A percentile compares a stretch with the other conserved stretches of the same genome.
These are phyloP conservation scores for Fusarium brachygibbosum DNA, from an alignment of 2,329 filamentous ascomycete genomes.

Conservation along the genomic window DNA sequence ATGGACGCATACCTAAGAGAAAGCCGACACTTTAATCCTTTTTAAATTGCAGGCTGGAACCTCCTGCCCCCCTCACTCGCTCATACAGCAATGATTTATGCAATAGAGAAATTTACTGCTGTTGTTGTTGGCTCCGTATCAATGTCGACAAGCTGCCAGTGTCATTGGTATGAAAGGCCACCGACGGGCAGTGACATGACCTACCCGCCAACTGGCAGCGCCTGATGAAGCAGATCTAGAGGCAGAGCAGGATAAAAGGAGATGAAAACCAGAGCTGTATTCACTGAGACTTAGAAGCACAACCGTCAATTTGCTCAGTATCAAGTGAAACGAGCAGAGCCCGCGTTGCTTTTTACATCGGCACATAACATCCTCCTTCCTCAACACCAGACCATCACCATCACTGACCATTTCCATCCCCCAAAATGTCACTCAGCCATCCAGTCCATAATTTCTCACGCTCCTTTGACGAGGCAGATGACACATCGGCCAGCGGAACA, in stretches of 20 bases:
- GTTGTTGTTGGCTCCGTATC: background rate
- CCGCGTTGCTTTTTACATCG: background rate
- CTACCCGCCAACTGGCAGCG: conserved; percentile 30
- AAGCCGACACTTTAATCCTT: conserved; percentile 8
- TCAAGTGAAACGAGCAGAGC: conserved; percentile 43
- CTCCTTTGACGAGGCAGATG: conserved; percentile 45
- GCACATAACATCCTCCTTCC: background rate
- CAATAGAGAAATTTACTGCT: background rate
- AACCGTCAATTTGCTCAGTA: conserved; percentile 11
- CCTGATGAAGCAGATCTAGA: conserved; percentile 6
- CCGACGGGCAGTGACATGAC: conserved; percentile 29
- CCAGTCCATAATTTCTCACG: conserved; percentile 47
- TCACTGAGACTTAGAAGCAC: background rate
- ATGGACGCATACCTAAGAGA: background rate
- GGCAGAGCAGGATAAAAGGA: conserved; percentile 6
- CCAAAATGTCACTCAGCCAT: conserved; percentile 54
- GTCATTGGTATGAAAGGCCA: conserved; percentile 13
- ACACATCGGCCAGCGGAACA: conserved; percentile 55
- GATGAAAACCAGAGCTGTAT: background rate
- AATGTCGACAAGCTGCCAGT: conserved; percentile 15
- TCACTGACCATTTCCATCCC: background rate
- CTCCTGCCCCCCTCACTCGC: conserved; percentile 4
- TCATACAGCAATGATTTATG: background rate
- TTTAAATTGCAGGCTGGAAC: conserved; percentile 9
- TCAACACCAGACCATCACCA: conserved; percentile 23